Percentiles rank a stretch among this genome's conserved stretches.
phyloP scores from a whole-genome alignment of 441 rosid genomes.

The Adansonia gregorii region DNA sequence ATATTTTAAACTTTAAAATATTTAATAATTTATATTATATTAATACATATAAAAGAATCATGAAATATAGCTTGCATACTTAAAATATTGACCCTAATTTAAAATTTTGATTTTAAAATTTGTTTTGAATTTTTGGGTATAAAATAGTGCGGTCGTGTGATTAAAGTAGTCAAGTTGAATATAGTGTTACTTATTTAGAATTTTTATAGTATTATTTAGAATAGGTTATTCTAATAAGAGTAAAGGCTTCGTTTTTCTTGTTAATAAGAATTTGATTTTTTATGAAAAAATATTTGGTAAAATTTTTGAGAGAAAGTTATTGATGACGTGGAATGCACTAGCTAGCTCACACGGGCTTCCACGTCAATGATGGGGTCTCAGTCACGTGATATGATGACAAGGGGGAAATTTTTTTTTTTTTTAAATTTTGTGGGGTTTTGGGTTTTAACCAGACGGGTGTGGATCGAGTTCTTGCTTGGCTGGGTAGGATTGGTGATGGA shows the following conservation, averaged over 20 bases:
- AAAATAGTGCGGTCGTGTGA: background rate
- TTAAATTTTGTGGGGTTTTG: background rate
- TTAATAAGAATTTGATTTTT: background rate
- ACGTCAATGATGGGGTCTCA: conserved; percentile 33
- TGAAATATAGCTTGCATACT: too few species aligned
- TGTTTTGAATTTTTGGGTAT: background rate
- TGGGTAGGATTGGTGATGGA: conserved; percentile 29
- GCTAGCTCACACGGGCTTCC: conserved; percentile 30
- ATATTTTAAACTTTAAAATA: too few species aligned
- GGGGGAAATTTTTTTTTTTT: too few species aligned
- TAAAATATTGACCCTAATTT: too few species aligned
- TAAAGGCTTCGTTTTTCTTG: too few species aligned
- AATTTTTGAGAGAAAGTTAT: background rate
- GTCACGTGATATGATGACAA: conserved; percentile 29
- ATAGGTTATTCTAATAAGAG: too few species aligned
- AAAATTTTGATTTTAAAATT: background rate
- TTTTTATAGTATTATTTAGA: too few species aligned
- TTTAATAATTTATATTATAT: too few species aligned
- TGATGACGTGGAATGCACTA: conserved; percentile 39
- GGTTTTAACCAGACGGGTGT: conserved; percentile 35
- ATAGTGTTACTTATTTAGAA: too few species aligned
- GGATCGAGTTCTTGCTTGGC: conserved; percentile 34
- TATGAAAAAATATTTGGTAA: background rate
- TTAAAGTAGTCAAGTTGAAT: background rate
- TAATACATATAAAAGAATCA: too few species aligned